Percentiles rank a stretch among this genome's conserved stretches.
Evolutionary conservation across 2,329 filamentous ascomycete species (phyloP).

Genomic region (Scolecobasidium constrictum): DNA sequence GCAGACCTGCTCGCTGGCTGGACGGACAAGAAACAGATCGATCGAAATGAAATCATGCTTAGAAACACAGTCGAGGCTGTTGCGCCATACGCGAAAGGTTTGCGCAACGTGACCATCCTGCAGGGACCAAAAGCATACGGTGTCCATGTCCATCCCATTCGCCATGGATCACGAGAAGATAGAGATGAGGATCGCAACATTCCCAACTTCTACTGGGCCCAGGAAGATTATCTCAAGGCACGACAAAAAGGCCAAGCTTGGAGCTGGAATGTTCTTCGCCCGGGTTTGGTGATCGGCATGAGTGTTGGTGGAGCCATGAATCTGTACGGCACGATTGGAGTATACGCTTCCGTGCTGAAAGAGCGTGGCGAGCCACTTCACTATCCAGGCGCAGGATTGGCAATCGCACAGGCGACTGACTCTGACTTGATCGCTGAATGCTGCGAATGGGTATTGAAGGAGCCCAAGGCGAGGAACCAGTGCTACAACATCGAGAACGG

Average conservation of each 20-base stretch:
- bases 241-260: background rate
- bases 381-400: slow-evolving; percentile 1
- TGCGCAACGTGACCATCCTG: slow-evolving; percentile 1
- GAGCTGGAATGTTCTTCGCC: slow-evolving; percentile 1
- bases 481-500: slow-evolving; percentile 2
- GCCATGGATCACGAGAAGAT: slow-evolving; percentile 1
- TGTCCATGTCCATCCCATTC: slow-evolving; percentile 2
- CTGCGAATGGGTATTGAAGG: background rate
- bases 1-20: background rate
- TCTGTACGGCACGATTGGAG: background rate
- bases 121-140: slow-evolving; percentile 8
- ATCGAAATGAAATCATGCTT: slow-evolving; percentile 2
- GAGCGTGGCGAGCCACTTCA: background rate
- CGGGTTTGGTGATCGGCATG: slow-evolving; percentile 2
- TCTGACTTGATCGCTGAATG: background rate
- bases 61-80: slow-evolving; percentile 4
- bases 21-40: background rate
- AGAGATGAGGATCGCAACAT: slow-evolving; percentile 3
- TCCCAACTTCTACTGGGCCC: slow-evolving; percentile 6
- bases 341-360: slow-evolving; percentile 3
- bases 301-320: slow-evolving; percentile 3
- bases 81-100: background rate
- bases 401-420: slow-evolving; percentile 3
- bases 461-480: background rate
- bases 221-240: slow-evolving; percentile 2